Evolutionary conservation across 2,329 filamentous ascomycete species (phyloP).

Genomic region (Sarocladiaceae sp.): DNA sequence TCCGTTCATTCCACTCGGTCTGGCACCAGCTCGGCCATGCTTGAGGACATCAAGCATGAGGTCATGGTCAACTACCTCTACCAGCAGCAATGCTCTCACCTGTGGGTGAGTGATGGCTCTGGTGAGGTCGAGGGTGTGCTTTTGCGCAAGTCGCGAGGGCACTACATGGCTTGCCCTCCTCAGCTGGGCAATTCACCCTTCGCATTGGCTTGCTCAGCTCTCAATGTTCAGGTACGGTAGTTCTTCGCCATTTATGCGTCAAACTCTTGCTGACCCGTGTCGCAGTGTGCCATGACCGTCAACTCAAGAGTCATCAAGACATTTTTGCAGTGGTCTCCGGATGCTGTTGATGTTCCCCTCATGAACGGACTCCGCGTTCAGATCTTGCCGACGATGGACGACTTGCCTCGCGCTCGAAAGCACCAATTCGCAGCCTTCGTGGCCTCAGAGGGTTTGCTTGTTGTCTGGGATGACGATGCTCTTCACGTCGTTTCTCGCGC

Average conservation of each 20-base stretch:
- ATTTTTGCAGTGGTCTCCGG: constrained; percentile 65
- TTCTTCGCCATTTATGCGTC: background rate
- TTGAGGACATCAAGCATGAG: constrained; percentile 72
- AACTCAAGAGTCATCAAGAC: constrained; percentile 75
- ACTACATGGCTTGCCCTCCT: constrained; percentile 68
- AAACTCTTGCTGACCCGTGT: background rate
- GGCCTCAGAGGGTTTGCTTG: constrained; percentile 60
- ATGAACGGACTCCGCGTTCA: constrained; percentile 73
- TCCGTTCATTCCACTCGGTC: constrained; percentile 35
- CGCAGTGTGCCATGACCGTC: constrained; percentile 71
- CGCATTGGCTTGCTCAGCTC: constrained; percentile 56
- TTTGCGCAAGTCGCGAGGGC: constrained; percentile 58
- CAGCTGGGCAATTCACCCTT: constrained; percentile 57
- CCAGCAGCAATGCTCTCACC: constrained; percentile 67
- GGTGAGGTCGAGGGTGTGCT: constrained; percentile 67
- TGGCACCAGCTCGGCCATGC: constrained; percentile 44
- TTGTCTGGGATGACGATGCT: constrained; percentile 80
- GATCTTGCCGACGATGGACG: constrained; percentile 65
- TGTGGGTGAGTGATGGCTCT: constrained; percentile 67
- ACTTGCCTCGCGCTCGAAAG: constrained; percentile 64
- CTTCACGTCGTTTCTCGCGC: constrained; percentile 63
- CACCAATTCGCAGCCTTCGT: constrained; percentile 78
- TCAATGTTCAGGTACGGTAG: constrained; percentile 61
- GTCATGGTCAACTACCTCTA: constrained; percentile 81
- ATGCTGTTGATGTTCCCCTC: constrained; percentile 67